Evolutionary conservation across 2,329 filamentous ascomycete genomes (phyloP).

Genomic region (Trichoderma hamatum): DNA sequence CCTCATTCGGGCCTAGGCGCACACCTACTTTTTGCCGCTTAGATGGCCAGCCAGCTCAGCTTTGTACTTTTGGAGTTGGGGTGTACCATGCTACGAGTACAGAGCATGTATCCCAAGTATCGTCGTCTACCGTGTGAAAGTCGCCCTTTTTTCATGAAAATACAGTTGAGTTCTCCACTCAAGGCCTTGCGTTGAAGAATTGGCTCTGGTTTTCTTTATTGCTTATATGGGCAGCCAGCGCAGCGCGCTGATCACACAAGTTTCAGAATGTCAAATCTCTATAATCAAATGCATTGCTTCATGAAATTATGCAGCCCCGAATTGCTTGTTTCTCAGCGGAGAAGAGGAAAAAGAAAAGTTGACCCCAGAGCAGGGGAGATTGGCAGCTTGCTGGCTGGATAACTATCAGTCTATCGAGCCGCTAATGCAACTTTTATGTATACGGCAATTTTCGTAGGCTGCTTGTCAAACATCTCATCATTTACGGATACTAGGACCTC

Average conservation of each 20-base stretch:
- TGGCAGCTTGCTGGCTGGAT: not conserved
- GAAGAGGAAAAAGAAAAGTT: not conserved
- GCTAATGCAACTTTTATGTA: not conserved
- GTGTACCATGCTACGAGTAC: not conserved
- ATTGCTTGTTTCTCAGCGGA: not conserved
- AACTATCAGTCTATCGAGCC: not conserved
- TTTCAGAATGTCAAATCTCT: not conserved
- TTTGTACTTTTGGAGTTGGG: not conserved
- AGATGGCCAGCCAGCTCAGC: not conserved
- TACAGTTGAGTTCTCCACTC: not conserved
- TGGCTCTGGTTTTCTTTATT: not conserved
- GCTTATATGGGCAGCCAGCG: too few relatives aligned
- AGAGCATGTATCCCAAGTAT: not conserved
- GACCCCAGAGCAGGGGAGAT: not conserved
- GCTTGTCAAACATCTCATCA: not conserved
- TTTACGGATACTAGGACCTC: not conserved
- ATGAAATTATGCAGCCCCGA: not conserved
- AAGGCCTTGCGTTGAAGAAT: not conserved
- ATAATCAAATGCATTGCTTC: not conserved
- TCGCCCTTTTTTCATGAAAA: not conserved
- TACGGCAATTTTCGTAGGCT: not conserved
- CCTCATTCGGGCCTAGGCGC: slow-evolving; percentile 6
- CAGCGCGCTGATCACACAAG: not conserved
- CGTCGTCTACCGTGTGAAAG: not conserved
- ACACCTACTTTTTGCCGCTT: not conserved